phyloP scores from a whole-genome alignment of 495 filamentous ascomycete species.

The Talaromyces nanjingensis region DNA sequence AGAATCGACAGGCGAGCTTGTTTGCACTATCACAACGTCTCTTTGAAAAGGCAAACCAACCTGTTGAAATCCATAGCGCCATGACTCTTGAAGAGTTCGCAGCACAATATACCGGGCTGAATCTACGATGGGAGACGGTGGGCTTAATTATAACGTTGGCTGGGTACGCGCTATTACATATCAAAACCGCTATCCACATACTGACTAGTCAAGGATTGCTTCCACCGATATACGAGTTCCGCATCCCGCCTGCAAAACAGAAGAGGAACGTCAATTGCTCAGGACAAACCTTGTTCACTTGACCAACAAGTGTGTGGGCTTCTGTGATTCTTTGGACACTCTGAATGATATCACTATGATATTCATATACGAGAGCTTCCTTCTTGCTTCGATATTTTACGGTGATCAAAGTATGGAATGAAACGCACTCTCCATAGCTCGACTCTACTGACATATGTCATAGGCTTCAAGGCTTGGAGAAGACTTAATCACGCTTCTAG shows the following conservation, averaged over 20 bases:
- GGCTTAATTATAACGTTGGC: constrained; percentile 13
- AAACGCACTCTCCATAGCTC: not conserved
- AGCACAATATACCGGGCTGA: constrained; percentile 26
- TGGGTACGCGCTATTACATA: not conserved
- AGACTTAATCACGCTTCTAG: constrained; percentile 35
- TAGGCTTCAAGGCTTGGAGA: constrained; percentile 38
- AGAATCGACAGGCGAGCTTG: constrained; percentile 3
- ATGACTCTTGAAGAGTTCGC: constrained; percentile 22
- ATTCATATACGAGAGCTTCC: constrained; percentile 40
- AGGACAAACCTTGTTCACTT: constrained; percentile 9
- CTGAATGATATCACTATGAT: constrained; percentile 39
- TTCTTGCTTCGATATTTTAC: constrained; percentile 36
- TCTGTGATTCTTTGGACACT: constrained; percentile 30
- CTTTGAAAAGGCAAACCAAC: constrained; percentile 26
- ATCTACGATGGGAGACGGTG: constrained; percentile 35
- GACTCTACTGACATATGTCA: not conserved
- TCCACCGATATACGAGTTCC: constrained; percentile 8
- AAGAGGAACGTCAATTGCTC: constrained; percentile 9
- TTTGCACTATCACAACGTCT: constrained; percentile 15
- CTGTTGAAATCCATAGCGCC: constrained; percentile 17
- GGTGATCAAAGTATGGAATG: constrained; percentile 34
- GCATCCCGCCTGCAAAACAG: constrained; percentile 6
- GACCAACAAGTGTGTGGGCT: constrained; percentile 8
- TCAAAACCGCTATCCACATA: not conserved
- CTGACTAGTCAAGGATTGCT: constrained; percentile 1